Evolutionary conservation across 192 early-diverging fungal genomes (phyloP).

Genomic region (Paraglomus brasilianum): DNA sequence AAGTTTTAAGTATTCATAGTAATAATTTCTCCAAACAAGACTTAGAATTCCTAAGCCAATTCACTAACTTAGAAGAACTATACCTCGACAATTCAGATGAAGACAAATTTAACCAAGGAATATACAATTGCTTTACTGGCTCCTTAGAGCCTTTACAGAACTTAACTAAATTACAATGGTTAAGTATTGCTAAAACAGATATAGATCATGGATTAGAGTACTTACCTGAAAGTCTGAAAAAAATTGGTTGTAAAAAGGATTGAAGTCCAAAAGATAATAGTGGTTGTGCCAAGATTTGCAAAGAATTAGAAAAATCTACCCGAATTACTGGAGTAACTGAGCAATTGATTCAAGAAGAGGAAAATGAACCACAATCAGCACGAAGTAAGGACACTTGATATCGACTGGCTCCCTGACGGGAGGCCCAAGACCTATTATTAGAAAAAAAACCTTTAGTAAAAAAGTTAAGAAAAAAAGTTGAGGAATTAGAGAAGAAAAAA

Average conservation of each 20-base stretch:
- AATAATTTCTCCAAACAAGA: conserved; percentile 3
- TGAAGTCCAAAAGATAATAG: too few relatives aligned
- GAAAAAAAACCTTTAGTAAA: too few relatives aligned
- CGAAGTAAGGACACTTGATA: too few relatives aligned
- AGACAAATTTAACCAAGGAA: not conserved
- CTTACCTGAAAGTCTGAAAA: conserved; percentile 8
- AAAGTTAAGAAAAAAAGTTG: too few relatives aligned
- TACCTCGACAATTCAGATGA: not conserved
- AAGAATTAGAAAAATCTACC: too few relatives aligned
- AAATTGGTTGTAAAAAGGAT: not conserved
- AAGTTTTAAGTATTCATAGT: not conserved
- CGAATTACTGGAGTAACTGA: too few relatives aligned
- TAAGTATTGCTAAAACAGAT: not conserved
- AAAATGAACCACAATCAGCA: too few relatives aligned
- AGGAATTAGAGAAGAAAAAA: too few relatives aligned
- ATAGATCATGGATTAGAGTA: conserved; percentile 12
- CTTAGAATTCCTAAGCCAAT: conserved; percentile 6
- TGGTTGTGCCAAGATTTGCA: too few relatives aligned
- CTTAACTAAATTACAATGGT: conserved; percentile 1
- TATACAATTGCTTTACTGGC: conserved; percentile 5
- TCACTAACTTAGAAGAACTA: conserved; percentile 10
- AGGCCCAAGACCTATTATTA: too few relatives aligned
- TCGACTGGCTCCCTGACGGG: too few relatives aligned
- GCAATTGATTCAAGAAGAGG: too few relatives aligned
- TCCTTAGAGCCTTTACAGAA: conserved; percentile 9